Evolutionary conservation across 2,329 filamentous ascomycete genomes (phyloP).

Genomic region (Alternaria angustiovoidea): DNA sequence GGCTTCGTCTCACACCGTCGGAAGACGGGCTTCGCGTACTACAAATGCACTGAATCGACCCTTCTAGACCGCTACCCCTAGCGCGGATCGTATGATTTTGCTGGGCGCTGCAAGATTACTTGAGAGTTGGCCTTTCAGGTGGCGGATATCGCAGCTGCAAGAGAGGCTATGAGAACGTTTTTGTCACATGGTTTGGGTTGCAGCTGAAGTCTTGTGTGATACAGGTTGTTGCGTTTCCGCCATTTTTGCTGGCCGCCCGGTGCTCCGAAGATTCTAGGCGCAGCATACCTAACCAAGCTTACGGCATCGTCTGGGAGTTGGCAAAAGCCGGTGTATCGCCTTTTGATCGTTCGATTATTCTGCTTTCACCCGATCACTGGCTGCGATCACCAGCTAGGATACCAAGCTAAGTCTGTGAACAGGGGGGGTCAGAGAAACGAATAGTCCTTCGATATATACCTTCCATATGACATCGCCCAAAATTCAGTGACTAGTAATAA

Average conservation of each 20-base stretch:
- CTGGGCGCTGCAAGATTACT: slow-evolving; percentile 2
- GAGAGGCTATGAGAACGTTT: not conserved
- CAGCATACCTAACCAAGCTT: slow-evolving; percentile 9
- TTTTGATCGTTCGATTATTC: slow-evolving; percentile 13
- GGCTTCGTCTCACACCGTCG: slow-evolving; percentile 5
- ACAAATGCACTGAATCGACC: not conserved
- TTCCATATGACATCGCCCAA: not conserved
- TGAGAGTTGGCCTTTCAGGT: not conserved
- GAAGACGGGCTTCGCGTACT: not conserved
- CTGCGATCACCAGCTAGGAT: not conserved
- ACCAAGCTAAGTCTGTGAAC: slow-evolving; percentile 8
- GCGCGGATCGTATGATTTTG: slow-evolving; percentile 1
- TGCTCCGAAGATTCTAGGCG: slow-evolving; percentile 12
- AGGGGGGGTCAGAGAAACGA: slow-evolving; percentile 10
- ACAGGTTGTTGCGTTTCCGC: not conserved
- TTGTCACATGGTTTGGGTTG: not conserved
- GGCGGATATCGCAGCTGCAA: slow-evolving; percentile 5
- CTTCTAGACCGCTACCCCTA: not conserved
- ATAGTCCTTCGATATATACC: slow-evolving; percentile 1
- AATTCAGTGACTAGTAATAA: not conserved
- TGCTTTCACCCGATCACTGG: slow-evolving; percentile 5
- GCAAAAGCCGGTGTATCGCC: slow-evolving; percentile 12
- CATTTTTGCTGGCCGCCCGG: not conserved
- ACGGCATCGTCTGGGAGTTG: slow-evolving; percentile 5
- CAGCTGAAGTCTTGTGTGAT: slow-evolving; percentile 5